Evolutionary conservation across 1,284 basidiomycete genomes (phyloP).

Genomic region (Taiwanofungus camphoratus): DNA sequence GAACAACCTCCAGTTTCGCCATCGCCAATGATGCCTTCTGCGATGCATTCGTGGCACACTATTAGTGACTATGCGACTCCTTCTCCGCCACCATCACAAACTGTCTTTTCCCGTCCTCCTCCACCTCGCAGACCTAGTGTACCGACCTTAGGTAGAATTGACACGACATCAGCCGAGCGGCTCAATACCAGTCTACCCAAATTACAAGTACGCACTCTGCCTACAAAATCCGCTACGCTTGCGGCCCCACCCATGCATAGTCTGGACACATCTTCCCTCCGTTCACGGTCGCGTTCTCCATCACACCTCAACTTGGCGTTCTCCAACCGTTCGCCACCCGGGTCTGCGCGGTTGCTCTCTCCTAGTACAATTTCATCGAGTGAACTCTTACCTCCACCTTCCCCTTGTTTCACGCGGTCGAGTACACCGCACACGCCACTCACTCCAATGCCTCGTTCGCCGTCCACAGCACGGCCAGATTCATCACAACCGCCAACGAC

Average conservation of each 20-base stretch:
- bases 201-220: conserved; percentile 55
- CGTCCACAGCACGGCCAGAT: conserved; percentile 55
- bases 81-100: conserved; percentile 62
- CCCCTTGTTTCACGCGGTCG: conserved; percentile 16
- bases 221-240: conserved; percentile 51
- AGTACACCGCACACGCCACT: conserved; percentile 24
- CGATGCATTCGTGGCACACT: conserved; percentile 30
- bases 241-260: conserved; percentile 40
- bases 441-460: conserved; percentile 39
- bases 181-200: conserved; percentile 43
- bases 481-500: conserved; percentile 46
- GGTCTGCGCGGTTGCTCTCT: conserved; percentile 35
- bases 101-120: conserved; percentile 48
- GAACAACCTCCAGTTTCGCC: conserved; percentile 41
- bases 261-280: conserved; percentile 30
- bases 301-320: conserved; percentile 55
- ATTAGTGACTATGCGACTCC: conserved; percentile 41
- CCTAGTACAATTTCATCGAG: conserved; percentile 10
- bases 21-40: conserved; percentile 34
- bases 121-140: conserved; percentile 54
- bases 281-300: conserved; percentile 46
- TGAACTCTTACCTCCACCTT: conserved; percentile 27
- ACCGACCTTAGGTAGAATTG: conserved; percentile 53
- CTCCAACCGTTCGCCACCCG: conserved; percentile 51
- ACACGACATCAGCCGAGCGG: conserved; percentile 52